These are phyloP conservation scores for Lipomyces starkeyi DNA, from an alignment of 805 yeast species.

Conservation along the genomic window DNA sequence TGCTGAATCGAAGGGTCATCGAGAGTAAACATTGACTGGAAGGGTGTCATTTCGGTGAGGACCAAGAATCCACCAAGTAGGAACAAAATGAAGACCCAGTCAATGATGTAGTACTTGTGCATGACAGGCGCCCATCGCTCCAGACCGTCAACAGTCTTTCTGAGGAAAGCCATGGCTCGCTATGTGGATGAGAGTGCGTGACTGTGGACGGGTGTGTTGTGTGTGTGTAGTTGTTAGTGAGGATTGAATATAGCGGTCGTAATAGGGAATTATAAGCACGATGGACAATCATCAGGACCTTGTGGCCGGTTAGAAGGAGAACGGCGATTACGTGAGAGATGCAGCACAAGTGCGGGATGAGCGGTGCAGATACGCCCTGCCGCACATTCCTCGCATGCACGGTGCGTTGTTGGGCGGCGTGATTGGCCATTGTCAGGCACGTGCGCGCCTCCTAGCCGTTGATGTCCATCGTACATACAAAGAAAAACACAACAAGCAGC, in stretches of 20 bases:
- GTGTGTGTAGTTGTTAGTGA: slow-evolving; percentile 10
- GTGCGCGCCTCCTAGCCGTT: slow-evolving; percentile 9
- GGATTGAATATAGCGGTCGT: not conserved
- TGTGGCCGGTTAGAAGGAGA: too few species aligned
- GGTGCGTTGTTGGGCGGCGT: not conserved
- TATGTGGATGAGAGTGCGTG: not conserved
- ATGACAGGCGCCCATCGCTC: slow-evolving; percentile 18
- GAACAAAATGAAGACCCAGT: slow-evolving; percentile 33
- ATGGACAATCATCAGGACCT: too few species aligned
- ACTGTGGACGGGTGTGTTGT: slow-evolving; percentile 1
- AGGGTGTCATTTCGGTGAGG: slow-evolving; percentile 36
- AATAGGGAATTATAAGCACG: too few species aligned
- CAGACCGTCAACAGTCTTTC: slow-evolving; percentile 3
- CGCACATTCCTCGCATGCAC: not conserved
- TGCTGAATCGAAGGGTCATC: slow-evolving; percentile 81
- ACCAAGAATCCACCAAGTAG: slow-evolving; percentile 35
- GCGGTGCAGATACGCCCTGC: not conserved
- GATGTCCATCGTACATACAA: not conserved
- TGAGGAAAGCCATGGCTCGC: slow-evolving; percentile 7
- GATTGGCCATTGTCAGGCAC: slow-evolving; percentile 20
- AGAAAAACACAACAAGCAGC: not conserved
- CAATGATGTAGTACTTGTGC: slow-evolving; percentile 30
- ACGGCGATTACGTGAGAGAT: not conserved
- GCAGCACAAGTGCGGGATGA: not conserved
- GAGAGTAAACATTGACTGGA: slow-evolving; percentile 57